Evolutionary conservation across 208 protist species (phyloP).

Genomic region (Leishmania guyanensis): DNA sequence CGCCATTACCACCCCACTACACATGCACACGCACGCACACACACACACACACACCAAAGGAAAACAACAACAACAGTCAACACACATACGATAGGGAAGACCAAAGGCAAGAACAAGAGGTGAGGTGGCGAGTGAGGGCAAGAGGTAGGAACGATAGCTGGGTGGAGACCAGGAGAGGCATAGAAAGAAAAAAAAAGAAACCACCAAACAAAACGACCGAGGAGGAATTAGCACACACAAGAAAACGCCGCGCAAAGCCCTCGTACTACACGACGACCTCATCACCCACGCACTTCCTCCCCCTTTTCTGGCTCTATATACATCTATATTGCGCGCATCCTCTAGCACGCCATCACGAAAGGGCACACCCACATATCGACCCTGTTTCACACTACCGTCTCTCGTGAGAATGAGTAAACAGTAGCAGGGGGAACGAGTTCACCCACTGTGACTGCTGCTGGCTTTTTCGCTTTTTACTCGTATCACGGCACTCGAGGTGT

Average conservation of each 20-base stretch:
- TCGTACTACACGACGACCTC: background rate
- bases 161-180: background rate
- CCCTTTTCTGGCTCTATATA: slow-evolving; percentile 1
- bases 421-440: background rate
- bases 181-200: background rate
- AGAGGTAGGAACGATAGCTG: background rate
- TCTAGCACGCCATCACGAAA: background rate
- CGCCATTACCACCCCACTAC: background rate
- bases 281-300: background rate
- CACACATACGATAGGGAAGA: background rate
- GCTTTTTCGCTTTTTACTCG: background rate
- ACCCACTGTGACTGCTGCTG: background rate
- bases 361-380: background rate
- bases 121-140: background rate
- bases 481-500: background rate
- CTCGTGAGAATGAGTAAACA: background rate
- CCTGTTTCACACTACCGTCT: background rate
- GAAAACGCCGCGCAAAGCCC: background rate
- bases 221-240: too few relatives aligned
- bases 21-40: background rate
- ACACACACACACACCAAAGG: background rate
- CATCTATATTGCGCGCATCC: background rate
- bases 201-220: background rate
- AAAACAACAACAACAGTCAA: background rate
- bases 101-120: background rate